Evolutionary conservation across 208 protist genomes (phyloP), one percentile per base, ranked within the genome.

Genomic region (Acanthamoeba rhysodes): DNA sequence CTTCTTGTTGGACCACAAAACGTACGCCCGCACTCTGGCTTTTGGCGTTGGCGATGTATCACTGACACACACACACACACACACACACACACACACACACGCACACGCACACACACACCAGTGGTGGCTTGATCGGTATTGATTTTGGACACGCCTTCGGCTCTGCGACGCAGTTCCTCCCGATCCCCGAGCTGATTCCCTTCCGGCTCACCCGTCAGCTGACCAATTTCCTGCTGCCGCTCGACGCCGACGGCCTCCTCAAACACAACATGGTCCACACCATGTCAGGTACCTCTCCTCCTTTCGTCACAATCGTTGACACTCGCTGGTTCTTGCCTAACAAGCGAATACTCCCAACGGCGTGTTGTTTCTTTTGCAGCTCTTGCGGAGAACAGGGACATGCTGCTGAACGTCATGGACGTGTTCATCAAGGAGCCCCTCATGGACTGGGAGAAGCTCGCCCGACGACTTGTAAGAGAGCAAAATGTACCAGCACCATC

Each of bases 61-160:
- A 41, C 82, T 55, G 9, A 7, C 62, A 57, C 55, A 59, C 7
- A n/a, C 24, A 18, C 10, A 7, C 24, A 24, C 59, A n/a, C 59
- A 66, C 59, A 66, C 6, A 18, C 59, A 27, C 59, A 24, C 59
- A 57, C 50, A 57, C 50, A 57, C 50, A 57, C 50, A 57, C 50
- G 14, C 50, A 57, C 59, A n/a, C 59, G 24, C 59, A 66, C 59
- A 8, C 18, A 66, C 59, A 18, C 62, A 29, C 55, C 57, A 97
- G 93, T 41, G 98, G 98, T n/a, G 90, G 91, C 7, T 32, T 99
- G 9, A 96, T 99, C 34, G 97, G 97, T 78, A 99, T 99, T 78
- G 98, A 99, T 95, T 99, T 99, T 96, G 99, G 99, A 7, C 98
- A 98, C 96, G 98, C 98, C 6, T 99, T 99, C 95, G 99, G 98